These are phyloP conservation scores for Parathielavia hyrcaniae DNA, from an alignment of 495 filamentous ascomycete genomes.

Conservation along the genomic window DNA sequence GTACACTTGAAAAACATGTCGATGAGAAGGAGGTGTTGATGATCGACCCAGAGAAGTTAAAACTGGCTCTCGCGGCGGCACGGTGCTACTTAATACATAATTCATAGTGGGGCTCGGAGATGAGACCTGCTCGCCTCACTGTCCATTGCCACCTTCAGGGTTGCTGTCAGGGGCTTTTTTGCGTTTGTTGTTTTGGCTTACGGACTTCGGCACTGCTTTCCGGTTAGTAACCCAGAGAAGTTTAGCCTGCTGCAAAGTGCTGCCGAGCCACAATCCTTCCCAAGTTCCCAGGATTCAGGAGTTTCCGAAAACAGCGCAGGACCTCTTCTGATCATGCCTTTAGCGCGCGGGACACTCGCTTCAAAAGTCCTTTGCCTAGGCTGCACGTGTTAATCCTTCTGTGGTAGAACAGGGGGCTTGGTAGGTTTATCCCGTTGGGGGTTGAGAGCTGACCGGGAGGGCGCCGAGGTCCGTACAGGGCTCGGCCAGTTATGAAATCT, in stretches of 20 bases:
- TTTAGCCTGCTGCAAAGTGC: neutral
- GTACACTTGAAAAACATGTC: neutral
- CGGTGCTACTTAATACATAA: neutral
- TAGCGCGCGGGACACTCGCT: neutral
- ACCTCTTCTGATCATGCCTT: neutral
- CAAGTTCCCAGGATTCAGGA: neutral
- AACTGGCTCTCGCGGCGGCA: neutral
- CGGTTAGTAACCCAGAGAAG: neutral
- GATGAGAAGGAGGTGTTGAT: neutral
- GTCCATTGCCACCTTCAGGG: neutral
- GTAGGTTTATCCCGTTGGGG: neutral
- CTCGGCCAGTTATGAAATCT: no score
- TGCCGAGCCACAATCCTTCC: neutral
- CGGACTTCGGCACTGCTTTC: neutral
- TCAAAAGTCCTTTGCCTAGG: neutral
- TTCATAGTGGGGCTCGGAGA: neutral
- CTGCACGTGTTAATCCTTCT: neutral
- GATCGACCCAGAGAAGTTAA: neutral
- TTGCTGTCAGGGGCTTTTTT: no score
- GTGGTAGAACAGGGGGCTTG: neutral
- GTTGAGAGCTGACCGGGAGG: no score
- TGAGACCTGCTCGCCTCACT: neutral
- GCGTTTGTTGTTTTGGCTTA: no score
- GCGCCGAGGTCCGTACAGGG: no score
- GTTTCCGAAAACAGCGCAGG: neutral